Conservation (phyloP, 2,329 filamentous ascomycete species). For the Microcyclospora tardicrescens region DNA sequence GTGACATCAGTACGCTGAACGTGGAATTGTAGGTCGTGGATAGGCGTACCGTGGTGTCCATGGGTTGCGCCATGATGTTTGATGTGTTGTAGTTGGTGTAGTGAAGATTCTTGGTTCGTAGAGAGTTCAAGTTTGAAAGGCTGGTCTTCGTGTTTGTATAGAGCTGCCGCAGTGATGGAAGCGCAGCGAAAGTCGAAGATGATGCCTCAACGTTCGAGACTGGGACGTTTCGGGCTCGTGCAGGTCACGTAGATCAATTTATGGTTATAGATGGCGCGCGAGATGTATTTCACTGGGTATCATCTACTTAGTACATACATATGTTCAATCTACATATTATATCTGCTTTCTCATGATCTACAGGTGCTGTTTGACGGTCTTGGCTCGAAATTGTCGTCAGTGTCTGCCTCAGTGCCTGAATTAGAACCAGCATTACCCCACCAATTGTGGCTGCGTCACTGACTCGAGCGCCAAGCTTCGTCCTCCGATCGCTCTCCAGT, state of each 20-base stretch:
- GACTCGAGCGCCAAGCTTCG: too few species aligned
- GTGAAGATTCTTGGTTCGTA: neutral
- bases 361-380: too few species aligned
- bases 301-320: neutral
- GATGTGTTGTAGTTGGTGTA: neutral
- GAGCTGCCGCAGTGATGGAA: too few species aligned
- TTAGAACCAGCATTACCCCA: too few species aligned
- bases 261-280: neutral
- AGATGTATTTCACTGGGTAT: neutral
- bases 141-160: neutral
- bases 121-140: neutral
- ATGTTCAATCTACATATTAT: too few species aligned
- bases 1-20: too few species aligned
- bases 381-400: too few species aligned
- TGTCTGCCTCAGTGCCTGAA: too few species aligned
- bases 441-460: too few species aligned
- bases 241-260: too few species aligned
- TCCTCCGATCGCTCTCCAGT: too few species aligned
- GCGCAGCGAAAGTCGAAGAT: neutral
- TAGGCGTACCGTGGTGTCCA: conserved; percentile 1
- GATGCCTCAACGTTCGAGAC: neutral
- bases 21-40: neutral
- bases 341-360: too few species aligned
- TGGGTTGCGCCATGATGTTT: neutral
- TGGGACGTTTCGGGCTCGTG: neutral